Conservation (phyloP, 768 basidiomycete genomes). For the Rhodocollybia butyracea region DNA sequence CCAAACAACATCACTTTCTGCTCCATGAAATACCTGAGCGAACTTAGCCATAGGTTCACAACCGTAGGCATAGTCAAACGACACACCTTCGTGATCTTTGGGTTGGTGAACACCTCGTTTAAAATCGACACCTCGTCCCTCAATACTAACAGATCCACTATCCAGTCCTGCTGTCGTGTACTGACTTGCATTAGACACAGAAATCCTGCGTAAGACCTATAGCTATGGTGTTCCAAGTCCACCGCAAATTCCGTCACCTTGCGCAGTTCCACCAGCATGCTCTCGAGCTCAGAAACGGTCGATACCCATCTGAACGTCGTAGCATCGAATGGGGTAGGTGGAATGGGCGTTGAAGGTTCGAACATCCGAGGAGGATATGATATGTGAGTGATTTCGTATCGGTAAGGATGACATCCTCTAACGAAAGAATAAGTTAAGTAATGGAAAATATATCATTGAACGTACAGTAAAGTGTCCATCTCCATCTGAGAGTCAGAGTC, state of each 20-base stretch:
- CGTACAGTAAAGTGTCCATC: constrained; percentile 10
- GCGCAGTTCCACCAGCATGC: constrained; percentile 68
- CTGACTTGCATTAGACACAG: constrained; percentile 93
- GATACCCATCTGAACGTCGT: constrained; percentile 73
- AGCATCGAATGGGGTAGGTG: constrained; percentile 57
- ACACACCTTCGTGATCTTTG: constrained; percentile 77
- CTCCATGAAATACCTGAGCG: constrained; percentile 85
- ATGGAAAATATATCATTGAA: neutral
- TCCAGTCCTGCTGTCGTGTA: constrained; percentile 79
- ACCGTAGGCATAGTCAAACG: neutral
- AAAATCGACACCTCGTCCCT: constrained; percentile 70
- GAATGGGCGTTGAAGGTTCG: constrained; percentile 42
- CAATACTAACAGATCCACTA: constrained; percentile 79
- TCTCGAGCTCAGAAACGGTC: constrained; percentile 48
- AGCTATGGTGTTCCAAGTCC: constrained; percentile 93
- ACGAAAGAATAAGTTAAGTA: neutral
- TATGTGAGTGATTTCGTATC: constrained; percentile 77
- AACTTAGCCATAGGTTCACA: neutral
- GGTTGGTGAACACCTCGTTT: constrained; percentile 85
- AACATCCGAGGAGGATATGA: constrained; percentile 72
- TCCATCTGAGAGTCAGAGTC: constrained; percentile 26
- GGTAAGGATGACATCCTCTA: constrained; percentile 71
- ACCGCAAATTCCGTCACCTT: constrained; percentile 78
- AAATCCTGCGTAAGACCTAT: constrained; percentile 81
- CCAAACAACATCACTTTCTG: constrained; percentile 93